Evolutionary conservation across 768 basidiomycete species (phyloP), one percentile per base, ranked within the genome.

Genomic region (Pilatotrama ljubarskyi): DNA sequence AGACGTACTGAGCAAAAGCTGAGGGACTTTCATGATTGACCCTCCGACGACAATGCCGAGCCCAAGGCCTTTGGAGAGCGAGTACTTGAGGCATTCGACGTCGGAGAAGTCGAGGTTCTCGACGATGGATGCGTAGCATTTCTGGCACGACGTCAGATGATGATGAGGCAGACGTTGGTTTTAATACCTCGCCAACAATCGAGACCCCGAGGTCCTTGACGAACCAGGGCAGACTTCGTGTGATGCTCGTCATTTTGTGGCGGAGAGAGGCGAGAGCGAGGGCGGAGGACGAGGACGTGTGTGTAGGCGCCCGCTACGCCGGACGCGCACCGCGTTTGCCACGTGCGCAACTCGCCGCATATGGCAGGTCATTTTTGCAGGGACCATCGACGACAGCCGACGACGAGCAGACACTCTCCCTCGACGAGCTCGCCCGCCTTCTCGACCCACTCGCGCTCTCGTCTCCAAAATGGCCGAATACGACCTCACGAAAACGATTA

Each of bases 21-120:
- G 96, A 1, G 96, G 96, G 2, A 98, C 83, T 75, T 99, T 99
- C 86, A 99, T 91, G 62, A 99, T 91, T 2, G 89, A 87, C 0
- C 95, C 95, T 41, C 91, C 96, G 1, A 91, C 78, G 42, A 98
- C 95, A 51, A 98, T 95, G 0, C 89, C 96, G 15, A 99, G 75
- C 0, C 97, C 95, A 7, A 99, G 77, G 0, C 87, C 95, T 71
- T 98, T 98, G 2, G 95, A 97, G 53, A 97, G 72, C 0, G 93
- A 84, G 73, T 93, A 93, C 74, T 95, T 95, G 70, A 98, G 78
- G 74, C 97, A 99, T 59, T 88, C 78, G 9, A 86, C 78, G 72
- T 97, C 88, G 14, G 68, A 69, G 18, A 97, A 64, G 73, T 97
- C 76, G 56, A 96, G 82, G 72, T 98, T 84, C 76, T 92, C 91